Percentiles rank a stretch among this genome's conserved stretches.
These are phyloP conservation scores for Talaromyces sp. DNA, from an alignment of 2,329 filamentous ascomycete species.

Conservation along the genomic window DNA sequence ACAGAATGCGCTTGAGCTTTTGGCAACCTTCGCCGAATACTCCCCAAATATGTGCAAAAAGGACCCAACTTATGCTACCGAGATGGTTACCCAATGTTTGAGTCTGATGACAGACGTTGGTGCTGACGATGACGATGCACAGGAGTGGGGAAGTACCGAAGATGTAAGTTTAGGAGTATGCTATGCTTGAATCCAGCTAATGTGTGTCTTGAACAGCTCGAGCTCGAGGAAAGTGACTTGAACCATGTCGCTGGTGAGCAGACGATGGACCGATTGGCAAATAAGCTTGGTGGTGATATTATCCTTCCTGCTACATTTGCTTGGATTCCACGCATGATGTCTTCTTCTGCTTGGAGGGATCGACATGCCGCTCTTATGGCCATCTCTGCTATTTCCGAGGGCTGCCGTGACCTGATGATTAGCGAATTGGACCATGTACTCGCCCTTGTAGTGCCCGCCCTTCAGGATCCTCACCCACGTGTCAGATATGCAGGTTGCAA, in stretches of 20 bases:
- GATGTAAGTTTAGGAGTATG: conserved; percentile 58
- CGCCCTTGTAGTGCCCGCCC: conserved; percentile 86
- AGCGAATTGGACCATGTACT: conserved; percentile 91
- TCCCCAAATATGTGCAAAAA: conserved; percentile 93
- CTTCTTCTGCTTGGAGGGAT: conserved; percentile 88
- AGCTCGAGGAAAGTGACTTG: conserved; percentile 90
- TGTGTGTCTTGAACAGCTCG: conserved; percentile 55
- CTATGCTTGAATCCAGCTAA: neutral
- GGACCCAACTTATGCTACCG: conserved; percentile 81
- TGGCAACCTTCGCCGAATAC: conserved; percentile 97
- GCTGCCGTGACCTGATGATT: conserved; percentile 92
- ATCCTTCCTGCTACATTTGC: conserved; percentile 90
- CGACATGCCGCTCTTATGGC: conserved; percentile 97
- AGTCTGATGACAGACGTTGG: conserved; percentile 98
- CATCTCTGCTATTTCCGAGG: conserved; percentile 96
- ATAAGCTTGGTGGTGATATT: conserved; percentile 92
- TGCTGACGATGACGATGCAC: conserved; percentile 86
- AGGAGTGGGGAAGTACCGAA: conserved; percentile 88
- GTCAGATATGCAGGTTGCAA: conserved; percentile 98
- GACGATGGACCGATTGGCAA: conserved; percentile 95
- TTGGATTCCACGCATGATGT: conserved; percentile 98
- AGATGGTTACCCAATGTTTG: conserved; percentile 98
- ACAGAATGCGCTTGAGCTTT: conserved; percentile 92
- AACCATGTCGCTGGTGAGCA: conserved; percentile 98
- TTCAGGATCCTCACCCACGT: conserved; percentile 85